Evolutionary conservation across 1,284 basidiomycete species (phyloP), one percentile per base, ranked within the genome.

Genomic region (Boletus sp.): DNA sequence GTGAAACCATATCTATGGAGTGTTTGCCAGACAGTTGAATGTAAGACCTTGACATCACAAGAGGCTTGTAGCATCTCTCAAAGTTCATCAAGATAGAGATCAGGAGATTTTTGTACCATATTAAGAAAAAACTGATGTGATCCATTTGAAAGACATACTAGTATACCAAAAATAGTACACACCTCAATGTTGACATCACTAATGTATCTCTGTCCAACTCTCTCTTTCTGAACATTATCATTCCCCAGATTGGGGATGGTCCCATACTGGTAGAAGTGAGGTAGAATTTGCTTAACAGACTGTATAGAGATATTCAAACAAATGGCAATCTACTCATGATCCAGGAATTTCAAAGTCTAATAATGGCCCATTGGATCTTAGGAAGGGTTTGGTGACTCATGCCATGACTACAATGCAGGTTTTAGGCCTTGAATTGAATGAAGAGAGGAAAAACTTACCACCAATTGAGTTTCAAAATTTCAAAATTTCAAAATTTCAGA

Each of bases 11-110:
- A n/a, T 8, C 65, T 65, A 9, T 37, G 11, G 6, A 76, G 64
- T 1, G 62, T 61, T 10, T 59, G 23, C 64, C 66, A 71, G 0
- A 76, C 59, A 2, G 69, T 74, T 0, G 67, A 21, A 2, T 23
- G 17, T 1, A 63, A 71, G 6, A 67, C 67, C 0, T 44, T 1
- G 1, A 57, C 17, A 5, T 44, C 46, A 11, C 27, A 30, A 0
- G 51, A 44, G 8, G 13, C 4, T 1, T 23, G 30, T 0, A 61
- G 14, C 35, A 33, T 25, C 8, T 53, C 51, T 11, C 28, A 28
- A 0, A 58, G n/a, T 6, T 53, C 51, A 10, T 61, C 59, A 3
- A 62, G 6, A 8, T 56, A 62, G 0, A 50, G 10, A 9, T 62
- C 46, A 0, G 51, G 59, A 2, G 30, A 8, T 7, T 50, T 50